phyloP scores from a whole-genome alignment of 1,284 basidiomycete genomes.

The Pterulicium gracile region DNA sequence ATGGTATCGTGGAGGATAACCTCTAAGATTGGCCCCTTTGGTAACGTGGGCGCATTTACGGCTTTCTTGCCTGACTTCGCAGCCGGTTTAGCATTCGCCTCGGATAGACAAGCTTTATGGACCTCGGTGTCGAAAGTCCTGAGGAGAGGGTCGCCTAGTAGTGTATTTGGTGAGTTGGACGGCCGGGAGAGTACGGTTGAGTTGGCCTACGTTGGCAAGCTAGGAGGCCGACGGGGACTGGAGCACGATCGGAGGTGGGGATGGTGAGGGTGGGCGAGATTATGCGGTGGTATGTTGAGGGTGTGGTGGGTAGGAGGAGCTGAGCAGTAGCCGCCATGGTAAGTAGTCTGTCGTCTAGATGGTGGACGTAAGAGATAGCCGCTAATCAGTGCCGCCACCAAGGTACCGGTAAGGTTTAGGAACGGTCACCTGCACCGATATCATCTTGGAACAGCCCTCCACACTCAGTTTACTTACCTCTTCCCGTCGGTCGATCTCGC shows the following conservation, averaged over 20 bases:
- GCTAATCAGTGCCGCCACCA: no score
- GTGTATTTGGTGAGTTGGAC: conserved; percentile 8
- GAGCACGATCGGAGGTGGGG: conserved; percentile 33
- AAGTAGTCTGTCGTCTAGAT: no score
- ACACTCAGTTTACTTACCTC: no score
- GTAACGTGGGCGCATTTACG: conserved; percentile 33
- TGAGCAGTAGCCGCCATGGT: conserved; percentile 24
- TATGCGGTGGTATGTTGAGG: conserved; percentile 52
- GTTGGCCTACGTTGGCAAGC: conserved; percentile 54
- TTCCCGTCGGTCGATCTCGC: no score
- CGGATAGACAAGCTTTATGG: conserved; percentile 33
- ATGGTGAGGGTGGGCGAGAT: conserved; percentile 43
- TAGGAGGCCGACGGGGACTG: conserved; percentile 61
- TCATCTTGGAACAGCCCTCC: no score
- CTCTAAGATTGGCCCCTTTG: conserved; percentile 40
- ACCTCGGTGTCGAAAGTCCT: conserved; percentile 43
- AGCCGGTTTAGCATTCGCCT: conserved; percentile 30
- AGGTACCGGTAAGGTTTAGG: no score
- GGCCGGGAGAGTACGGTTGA: conserved; percentile 9
- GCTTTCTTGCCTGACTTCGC: conserved; percentile 37
- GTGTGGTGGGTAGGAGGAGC: conserved; percentile 28
- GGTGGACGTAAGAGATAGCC: no score
- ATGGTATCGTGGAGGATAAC: conserved; percentile 73
- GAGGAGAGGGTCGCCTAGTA: conserved; percentile 54
- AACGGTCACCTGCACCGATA: no score